These are phyloP conservation scores for Aureobasidium sp. DNA, from an alignment of 2,329 filamentous ascomycete genomes.

Conservation along the genomic window DNA sequence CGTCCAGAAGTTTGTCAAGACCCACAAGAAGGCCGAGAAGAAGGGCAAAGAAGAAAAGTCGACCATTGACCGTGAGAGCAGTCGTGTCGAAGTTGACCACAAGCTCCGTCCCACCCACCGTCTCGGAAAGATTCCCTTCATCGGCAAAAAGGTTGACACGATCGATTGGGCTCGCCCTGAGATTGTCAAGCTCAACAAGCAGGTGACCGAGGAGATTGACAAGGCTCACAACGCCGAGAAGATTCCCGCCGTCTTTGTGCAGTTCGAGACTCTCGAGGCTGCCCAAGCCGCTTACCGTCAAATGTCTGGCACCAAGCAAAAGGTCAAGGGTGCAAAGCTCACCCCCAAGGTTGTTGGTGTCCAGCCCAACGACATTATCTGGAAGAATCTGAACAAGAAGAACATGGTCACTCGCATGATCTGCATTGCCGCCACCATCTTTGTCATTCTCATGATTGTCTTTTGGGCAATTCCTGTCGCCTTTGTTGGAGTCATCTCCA, in stretches of 20 bases:
- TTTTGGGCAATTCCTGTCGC: conserved; percentile 87
- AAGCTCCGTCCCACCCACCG: conserved; percentile 83
- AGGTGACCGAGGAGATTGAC: conserved; percentile 75
- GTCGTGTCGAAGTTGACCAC: conserved; percentile 66
- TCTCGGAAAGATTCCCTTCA: conserved; percentile 70
- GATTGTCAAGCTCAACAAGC: conserved; percentile 77
- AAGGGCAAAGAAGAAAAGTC: conserved; percentile 68
- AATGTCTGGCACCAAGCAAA: no score
- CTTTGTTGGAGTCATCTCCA: conserved; percentile 86
- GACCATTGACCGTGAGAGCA: conserved; percentile 60
- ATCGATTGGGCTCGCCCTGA: conserved; percentile 90
- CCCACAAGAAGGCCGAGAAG: conserved; percentile 71
- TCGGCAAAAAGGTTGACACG: conserved; percentile 93
- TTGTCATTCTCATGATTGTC: conserved; percentile 81
- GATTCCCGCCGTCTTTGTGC: conserved; percentile 86
- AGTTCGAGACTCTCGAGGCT: conserved; percentile 84
- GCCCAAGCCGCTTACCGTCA: conserved; percentile 90
- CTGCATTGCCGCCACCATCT: no score
- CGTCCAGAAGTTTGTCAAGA: conserved; percentile 83
- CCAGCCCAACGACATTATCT: conserved; percentile 85
- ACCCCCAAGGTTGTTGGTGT: no score
- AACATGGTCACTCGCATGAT: no score
- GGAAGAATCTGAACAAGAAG: conserved; percentile 83
- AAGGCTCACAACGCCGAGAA: conserved; percentile 69
- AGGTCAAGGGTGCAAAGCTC: no score